These are phyloP conservation scores for Diaporthe sp. DNA, from an alignment of 2,329 filamentous ascomycete genomes.

Conservation along the genomic window DNA sequence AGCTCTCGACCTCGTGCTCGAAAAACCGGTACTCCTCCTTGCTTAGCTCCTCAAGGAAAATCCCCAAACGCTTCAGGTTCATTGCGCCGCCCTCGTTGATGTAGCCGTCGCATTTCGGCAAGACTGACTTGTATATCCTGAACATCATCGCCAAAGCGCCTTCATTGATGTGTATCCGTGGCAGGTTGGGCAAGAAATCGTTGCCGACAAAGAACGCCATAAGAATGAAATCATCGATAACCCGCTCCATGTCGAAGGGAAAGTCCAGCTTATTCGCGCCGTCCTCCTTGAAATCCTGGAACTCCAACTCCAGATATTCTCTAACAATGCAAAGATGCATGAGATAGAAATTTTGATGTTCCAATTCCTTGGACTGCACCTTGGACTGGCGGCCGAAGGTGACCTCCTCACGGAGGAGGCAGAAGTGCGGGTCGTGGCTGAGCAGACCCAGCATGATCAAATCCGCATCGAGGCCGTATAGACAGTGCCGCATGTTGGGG, in stretches of 20 bases:
- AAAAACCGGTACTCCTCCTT: slow-evolving; percentile 95
- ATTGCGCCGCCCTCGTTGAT: slow-evolving; percentile 97
- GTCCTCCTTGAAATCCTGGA: slow-evolving; percentile 87
- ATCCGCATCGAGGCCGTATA: slow-evolving; percentile 97
- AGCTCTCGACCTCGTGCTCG: slow-evolving; percentile 88
- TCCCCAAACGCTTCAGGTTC: slow-evolving; percentile 83
- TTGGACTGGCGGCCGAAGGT: slow-evolving; percentile 93
- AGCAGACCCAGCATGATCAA: slow-evolving; percentile 98
- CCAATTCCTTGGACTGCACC: slow-evolving; percentile 93
- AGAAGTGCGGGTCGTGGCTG: slow-evolving; percentile 98
- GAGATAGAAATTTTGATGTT: slow-evolving; percentile 98
- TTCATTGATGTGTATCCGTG: slow-evolving; percentile 97
- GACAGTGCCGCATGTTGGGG: slow-evolving; percentile 92
- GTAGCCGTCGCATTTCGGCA: slow-evolving; percentile 91
- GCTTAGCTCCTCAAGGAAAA: slow-evolving; percentile 85
- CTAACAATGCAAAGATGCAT: slow-evolving; percentile 98
- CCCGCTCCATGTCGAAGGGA: slow-evolving; percentile 90
- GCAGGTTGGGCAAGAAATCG: slow-evolving; percentile 97
- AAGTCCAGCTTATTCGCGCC: slow-evolving; percentile 74
- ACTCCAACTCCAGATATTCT: slow-evolving; percentile 96
- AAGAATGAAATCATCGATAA: slow-evolving; percentile 99
- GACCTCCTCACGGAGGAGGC: slow-evolving; percentile 95
- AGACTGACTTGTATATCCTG: slow-evolving; percentile 90
- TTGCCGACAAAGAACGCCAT: slow-evolving; percentile 99
- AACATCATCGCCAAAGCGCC: slow-evolving; percentile 98